Evolutionary conservation across 106 monocot genomes (phyloP), one percentile per base, ranked within the genome.

Genomic region (Chionographis japonica): DNA sequence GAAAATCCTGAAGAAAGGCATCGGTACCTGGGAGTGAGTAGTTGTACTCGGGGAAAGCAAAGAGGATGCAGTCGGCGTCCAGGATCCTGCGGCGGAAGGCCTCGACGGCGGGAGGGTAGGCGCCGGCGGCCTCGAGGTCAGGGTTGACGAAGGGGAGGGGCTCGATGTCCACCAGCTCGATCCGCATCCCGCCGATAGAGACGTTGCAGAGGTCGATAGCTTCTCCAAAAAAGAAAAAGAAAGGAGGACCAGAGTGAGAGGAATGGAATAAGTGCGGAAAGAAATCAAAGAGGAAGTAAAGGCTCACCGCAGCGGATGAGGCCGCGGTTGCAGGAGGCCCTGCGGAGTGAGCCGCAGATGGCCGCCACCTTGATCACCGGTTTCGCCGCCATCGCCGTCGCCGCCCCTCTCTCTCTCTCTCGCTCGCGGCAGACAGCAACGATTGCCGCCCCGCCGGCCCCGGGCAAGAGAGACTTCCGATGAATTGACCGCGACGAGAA

Each of bases 21-120:
- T 27, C 27, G 27, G 27, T 27, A 89, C 89, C 85, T 2, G 89
- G 37, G 43, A 86, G 51, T 55, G 86, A 86, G 60, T 86, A 86
- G 66, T 90, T 90, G 78, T 86, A 83, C 69, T 90, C 90, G 0
- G 90, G 90, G 14, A 80, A 78, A 35, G 80, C 86, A 50, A 90
- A 90, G 72, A 90, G 83, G 53, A 86, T 35, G 49, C 71, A 66
- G 54, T 90, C 83, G 4, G 90, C 83, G n/a, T 64, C 80, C 4
- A 65, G 67, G n/a, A 90, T 78, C 78, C 76, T 83, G 20, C 54
- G 59, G 37, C 86, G 79, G 54, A 90, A 90, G 18, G 69, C 78
- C 55, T 90, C 90, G 6, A 86, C 80, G 4, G 78, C 37, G 13
- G 80, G 72, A 18, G 90, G 90, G 38, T 53, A 86, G 1, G 37